Percentiles rank a stretch among this genome's conserved stretches.
These are phyloP conservation scores for Hyphodiscus hymeniophilus DNA, from an alignment of 495 filamentous ascomycete species.

Conservation along the genomic window DNA sequence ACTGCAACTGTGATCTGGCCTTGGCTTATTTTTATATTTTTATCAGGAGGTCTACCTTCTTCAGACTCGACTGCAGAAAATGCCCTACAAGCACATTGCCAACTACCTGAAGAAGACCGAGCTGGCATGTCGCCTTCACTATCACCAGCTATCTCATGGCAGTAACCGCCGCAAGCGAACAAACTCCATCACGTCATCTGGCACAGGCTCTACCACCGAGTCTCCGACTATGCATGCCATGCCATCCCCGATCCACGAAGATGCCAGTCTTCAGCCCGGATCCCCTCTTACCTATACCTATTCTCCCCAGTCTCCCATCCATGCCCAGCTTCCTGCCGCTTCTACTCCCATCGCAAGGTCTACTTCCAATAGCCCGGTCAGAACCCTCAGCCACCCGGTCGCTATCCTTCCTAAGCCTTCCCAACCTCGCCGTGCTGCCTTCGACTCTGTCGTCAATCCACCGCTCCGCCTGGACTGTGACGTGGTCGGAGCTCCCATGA, in stretches of 20 bases:
- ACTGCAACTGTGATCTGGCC: slow-evolving; percentile 3
- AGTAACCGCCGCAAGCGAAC: slow-evolving; percentile 65
- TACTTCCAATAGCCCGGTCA: slow-evolving; percentile 20
- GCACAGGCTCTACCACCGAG: slow-evolving; percentile 28
- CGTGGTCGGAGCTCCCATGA: slow-evolving; percentile 25
- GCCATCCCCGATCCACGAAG: slow-evolving; percentile 39
- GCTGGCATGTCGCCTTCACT: slow-evolving; percentile 75
- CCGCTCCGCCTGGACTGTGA: slow-evolving; percentile 42
- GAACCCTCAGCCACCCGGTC: slow-evolving; percentile 35
- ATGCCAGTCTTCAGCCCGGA: slow-evolving; percentile 7
- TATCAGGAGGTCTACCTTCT: slow-evolving; percentile 73
- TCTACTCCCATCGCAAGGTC: slow-evolving; percentile 17
- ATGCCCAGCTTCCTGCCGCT: slow-evolving; percentile 21
- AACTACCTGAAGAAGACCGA: slow-evolving; percentile 78
- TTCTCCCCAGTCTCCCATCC: slow-evolving; percentile 18
- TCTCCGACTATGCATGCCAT: slow-evolving; percentile 39
- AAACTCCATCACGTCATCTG: slow-evolving; percentile 51
- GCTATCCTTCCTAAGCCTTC: slow-evolving; percentile 53
- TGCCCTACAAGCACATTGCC: slow-evolving; percentile 86
- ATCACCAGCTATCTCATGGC: slow-evolving; percentile 75
- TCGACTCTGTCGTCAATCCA: slow-evolving; percentile 20
- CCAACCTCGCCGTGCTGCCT: slow-evolving; percentile 35
- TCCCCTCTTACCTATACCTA: slow-evolving; percentile 16
- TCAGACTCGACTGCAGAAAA: slow-evolving; percentile 74
- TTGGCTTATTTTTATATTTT: background rate